phyloP scores from a whole-genome alignment of 306 rosid species.

The Sindora glabra region DNA sequence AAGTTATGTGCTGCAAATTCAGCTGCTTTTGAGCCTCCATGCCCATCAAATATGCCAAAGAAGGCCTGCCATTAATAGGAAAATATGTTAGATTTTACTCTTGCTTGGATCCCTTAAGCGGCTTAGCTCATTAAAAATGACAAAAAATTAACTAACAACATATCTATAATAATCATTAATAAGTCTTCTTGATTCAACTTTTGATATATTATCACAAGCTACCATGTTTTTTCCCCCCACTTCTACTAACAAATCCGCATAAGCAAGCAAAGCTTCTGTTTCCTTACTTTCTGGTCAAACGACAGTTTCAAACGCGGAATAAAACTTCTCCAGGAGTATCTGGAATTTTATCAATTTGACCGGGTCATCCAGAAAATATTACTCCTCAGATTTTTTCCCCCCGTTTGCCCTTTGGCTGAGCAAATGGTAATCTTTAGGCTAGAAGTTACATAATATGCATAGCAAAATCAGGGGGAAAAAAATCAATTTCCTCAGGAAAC shows the following conservation, averaged over 20 bases:
- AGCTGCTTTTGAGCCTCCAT: constrained; percentile 86
- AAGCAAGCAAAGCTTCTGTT: no score
- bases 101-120: neutral
- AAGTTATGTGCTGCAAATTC: constrained; percentile 76
- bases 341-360: neutral
- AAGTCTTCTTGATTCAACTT: neutral
- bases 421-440: no score
- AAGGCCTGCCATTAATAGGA: constrained; percentile 52
- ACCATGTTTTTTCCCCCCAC: no score
- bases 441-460: no score
- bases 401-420: neutral
- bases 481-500: no score
- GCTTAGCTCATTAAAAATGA: neutral
- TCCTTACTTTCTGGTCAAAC: no score
- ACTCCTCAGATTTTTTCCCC: no score
- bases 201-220: no score
- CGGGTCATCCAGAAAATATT: neutral
- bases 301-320: no score
- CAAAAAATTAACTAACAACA: neutral
- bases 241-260: no score
- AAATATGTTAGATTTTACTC: constrained; percentile 12
- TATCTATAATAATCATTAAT: neutral
- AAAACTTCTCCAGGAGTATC: neutral
- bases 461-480: no score
- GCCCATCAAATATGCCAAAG: constrained; percentile 92